A percentile compares a stretch with the other conserved stretches of the same genome.
Evolutionary conservation across 495 filamentous ascomycete species (phyloP).

Genomic region (Glonium stellatum): DNA sequence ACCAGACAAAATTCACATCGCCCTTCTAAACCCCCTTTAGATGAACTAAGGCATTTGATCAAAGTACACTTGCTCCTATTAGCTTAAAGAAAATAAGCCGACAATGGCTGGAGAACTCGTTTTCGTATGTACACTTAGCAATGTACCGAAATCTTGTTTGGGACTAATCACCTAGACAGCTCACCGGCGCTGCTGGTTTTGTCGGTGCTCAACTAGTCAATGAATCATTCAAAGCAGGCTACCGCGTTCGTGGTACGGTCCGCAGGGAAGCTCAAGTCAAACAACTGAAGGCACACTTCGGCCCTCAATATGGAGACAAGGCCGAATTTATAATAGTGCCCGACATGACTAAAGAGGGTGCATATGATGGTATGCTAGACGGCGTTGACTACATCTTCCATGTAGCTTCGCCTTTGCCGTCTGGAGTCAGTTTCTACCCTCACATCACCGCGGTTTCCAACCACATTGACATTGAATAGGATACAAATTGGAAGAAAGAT

Average conservation of each 20-base stretch:
- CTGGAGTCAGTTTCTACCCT: background rate
- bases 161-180: background rate
- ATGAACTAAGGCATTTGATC: too few relatives aligned
- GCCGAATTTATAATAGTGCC: constrained; percentile 34
- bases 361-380: constrained; percentile 31
- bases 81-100: background rate
- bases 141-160: background rate
- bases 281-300: constrained; percentile 16
- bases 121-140: background rate
- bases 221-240: constrained; percentile 26
- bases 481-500: constrained; percentile 20
- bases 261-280: constrained; percentile 27
- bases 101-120: background rate
- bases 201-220: constrained; percentile 33
- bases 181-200: constrained; percentile 33
- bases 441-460: background rate
- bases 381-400: constrained; percentile 40
- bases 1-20: too few relatives aligned
- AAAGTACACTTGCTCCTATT: too few relatives aligned
- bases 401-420: constrained; percentile 38
- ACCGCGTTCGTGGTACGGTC: constrained; percentile 17
- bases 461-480: background rate
- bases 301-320: constrained; percentile 12
- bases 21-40: too few relatives aligned
- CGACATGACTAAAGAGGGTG: constrained; percentile 32